phyloP scores from a whole-genome alignment of 2,329 filamentous ascomycete genomes.

The Fusarium sp. region DNA sequence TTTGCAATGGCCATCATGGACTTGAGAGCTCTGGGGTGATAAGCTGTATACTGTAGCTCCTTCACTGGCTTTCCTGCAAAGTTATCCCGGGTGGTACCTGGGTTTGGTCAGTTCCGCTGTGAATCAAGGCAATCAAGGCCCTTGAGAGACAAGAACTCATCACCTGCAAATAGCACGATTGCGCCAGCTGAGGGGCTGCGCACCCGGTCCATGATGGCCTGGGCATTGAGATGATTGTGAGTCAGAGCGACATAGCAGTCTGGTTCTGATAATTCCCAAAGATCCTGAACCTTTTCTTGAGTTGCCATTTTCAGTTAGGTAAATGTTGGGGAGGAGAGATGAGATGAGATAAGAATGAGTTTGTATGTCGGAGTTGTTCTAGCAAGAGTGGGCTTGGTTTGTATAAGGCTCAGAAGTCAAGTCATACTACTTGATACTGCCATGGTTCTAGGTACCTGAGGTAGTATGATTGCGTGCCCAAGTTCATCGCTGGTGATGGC shows the following conservation, averaged over 20 bases:
- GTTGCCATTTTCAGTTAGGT: constrained; percentile 18
- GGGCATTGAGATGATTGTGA: constrained; percentile 65
- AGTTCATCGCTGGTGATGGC: neutral
- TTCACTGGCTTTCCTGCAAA: constrained; percentile 78
- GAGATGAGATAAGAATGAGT: neutral
- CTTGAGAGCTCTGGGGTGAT: constrained; percentile 73
- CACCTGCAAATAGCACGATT: constrained; percentile 80
- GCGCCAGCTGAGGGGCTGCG: constrained; percentile 78
- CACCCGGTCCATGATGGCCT: constrained; percentile 70
- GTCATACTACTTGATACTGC: neutral
- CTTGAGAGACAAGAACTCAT: constrained; percentile 47
- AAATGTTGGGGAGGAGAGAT: neutral
- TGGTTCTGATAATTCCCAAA: constrained; percentile 56
- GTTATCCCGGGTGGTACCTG: constrained; percentile 78
- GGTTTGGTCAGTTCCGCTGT: neutral
- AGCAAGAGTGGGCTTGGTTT: constrained; percentile 11
- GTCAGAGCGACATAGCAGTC: constrained; percentile 76
- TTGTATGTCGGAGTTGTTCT: neutral
- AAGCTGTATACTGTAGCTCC: constrained; percentile 79
- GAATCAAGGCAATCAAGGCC: neutral
- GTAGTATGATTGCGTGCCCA: neutral
- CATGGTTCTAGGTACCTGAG: neutral
- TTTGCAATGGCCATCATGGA: constrained; percentile 73
- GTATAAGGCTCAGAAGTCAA: neutral
- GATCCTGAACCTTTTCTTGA: constrained; percentile 26